Conservation (phyloP, 1,284 basidiomycete genomes). For the Boletus hoseneyae region DNA sequence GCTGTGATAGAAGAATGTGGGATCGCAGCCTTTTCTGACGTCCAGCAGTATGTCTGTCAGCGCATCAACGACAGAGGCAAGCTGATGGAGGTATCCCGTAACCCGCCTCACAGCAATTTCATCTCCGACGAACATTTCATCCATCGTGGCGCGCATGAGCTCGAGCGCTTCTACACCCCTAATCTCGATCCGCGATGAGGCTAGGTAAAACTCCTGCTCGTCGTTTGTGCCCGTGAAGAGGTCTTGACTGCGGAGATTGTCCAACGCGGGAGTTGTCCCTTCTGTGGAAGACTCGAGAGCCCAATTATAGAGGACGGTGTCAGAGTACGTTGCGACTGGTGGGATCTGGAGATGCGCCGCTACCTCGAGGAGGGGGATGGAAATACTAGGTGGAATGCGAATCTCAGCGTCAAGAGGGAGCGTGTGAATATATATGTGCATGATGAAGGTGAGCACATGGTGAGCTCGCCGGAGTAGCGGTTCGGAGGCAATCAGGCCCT, state of each 20-base stretch:
- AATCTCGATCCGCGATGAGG: constrained; percentile 86
- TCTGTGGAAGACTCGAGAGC: constrained; percentile 35
- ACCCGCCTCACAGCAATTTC: constrained; percentile 72
- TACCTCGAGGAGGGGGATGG: constrained; percentile 78
- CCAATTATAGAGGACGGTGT: constrained; percentile 95
- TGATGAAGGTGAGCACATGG: constrained; percentile 79
- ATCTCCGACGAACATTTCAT: constrained; percentile 91
- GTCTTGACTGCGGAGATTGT: constrained; percentile 63
- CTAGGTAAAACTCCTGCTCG: constrained; percentile 88
- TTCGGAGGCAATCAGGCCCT: constrained; percentile 52
- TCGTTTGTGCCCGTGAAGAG: constrained; percentile 82
- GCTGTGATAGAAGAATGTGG: constrained; percentile 77
- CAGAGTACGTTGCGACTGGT: constrained; percentile 90
- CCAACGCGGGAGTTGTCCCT: constrained; percentile 31
- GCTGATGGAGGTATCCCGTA: constrained; percentile 63
- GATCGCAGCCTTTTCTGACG: constrained; percentile 74
- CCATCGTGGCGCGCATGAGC: constrained; percentile 85
- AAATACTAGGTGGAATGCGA: constrained; percentile 70
- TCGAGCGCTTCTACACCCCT: constrained; percentile 83
- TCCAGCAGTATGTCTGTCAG: constrained; percentile 58
- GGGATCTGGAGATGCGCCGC: constrained; percentile 79
- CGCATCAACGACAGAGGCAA: constrained; percentile 67
- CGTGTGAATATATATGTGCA: constrained; percentile 89
- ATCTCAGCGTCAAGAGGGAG: constrained; percentile 51
- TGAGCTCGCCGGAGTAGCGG: constrained; percentile 78